phyloP scores from a whole-genome alignment of 2,329 filamentous ascomycete genomes.

The Myriosclerotinia curreyana region DNA sequence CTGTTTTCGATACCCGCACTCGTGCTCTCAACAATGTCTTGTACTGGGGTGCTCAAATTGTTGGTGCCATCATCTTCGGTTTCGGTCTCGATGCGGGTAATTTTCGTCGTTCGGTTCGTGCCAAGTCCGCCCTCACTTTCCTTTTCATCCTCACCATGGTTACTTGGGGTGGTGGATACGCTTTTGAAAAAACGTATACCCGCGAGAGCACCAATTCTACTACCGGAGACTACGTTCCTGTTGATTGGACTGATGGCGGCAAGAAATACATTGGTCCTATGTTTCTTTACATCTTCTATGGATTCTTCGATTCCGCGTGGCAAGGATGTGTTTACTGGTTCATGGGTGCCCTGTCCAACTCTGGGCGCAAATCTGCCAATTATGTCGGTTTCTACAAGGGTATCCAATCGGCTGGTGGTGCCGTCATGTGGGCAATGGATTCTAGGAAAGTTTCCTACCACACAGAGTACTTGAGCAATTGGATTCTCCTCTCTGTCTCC shows the following conservation, averaged over 20 bases:
- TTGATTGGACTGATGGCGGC: slow-evolving; percentile 64
- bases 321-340: slow-evolving; percentile 93
- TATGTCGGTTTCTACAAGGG: slow-evolving; percentile 88
- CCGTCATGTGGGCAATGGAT: slow-evolving; percentile 72
- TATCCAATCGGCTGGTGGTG: slow-evolving; percentile 82
- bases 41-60: slow-evolving; percentile 77
- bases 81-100: slow-evolving; percentile 61
- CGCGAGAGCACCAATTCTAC: slow-evolving; percentile 41
- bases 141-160: slow-evolving; percentile 70
- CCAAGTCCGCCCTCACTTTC: slow-evolving; percentile 58
- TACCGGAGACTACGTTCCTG: slow-evolving; percentile 26
- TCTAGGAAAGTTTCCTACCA: slow-evolving; percentile 60
- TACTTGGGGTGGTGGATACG: slow-evolving; percentile 82
- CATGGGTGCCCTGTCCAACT: slow-evolving; percentile 93
- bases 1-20: slow-evolving; percentile 70
- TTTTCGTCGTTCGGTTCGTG: slow-evolving; percentile 63
- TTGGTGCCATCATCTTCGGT: slow-evolving; percentile 72
- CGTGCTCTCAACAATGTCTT: slow-evolving; percentile 72
- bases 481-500: slow-evolving; percentile 72
- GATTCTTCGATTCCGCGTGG: slow-evolving; percentile 85
- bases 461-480: slow-evolving; percentile 70
- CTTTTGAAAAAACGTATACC: slow-evolving; percentile 64
- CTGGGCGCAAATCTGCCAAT: slow-evolving; percentile 86
- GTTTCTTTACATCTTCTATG: slow-evolving; percentile 89
- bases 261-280: slow-evolving; percentile 68